Evolutionary conservation across 352 stramenopile species (phyloP).

Genomic region (Phytopythium oedochilum): DNA sequence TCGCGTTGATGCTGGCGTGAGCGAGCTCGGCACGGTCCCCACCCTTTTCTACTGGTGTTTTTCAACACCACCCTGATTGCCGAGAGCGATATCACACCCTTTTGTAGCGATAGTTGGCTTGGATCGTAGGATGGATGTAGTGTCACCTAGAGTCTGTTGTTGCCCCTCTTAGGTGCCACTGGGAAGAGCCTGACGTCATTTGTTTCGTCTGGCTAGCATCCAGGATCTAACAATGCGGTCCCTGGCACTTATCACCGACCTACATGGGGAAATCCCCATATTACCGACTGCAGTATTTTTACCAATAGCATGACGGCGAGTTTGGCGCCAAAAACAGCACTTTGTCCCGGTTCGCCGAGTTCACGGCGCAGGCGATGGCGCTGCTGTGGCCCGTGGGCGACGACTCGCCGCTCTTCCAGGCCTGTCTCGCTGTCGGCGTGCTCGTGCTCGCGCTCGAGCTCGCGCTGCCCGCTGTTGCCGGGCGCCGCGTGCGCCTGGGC

Average conservation of each 20-base stretch:
- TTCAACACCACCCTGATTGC: constrained; percentile 80
- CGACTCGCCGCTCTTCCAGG: background rate
- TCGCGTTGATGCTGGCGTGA: background rate
- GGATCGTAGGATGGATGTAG: no score
- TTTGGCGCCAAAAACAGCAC: background rate
- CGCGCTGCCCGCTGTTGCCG: background rate
- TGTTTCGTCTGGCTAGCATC: no score
- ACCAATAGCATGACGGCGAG: no score
- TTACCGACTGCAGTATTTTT: no score
- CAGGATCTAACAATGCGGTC: no score
- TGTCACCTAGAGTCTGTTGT: no score
- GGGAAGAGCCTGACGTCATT: no score
- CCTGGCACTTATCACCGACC: no score
- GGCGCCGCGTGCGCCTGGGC: background rate
- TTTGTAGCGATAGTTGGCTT: no score
- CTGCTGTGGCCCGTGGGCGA: background rate
- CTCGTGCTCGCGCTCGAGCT: background rate
- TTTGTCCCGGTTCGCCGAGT: no score
- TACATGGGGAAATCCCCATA: no score
- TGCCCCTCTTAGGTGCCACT: no score
- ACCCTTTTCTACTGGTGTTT: constrained; percentile 63
- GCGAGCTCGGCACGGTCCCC: background rate
- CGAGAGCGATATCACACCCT: constrained; percentile 23
- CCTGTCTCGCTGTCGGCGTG: background rate
- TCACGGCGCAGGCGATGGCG: background rate